Evolutionary conservation across 139 green algal genomes (phyloP), one percentile per base, ranked within the genome.

Genomic region (Closterium sp.): DNA sequence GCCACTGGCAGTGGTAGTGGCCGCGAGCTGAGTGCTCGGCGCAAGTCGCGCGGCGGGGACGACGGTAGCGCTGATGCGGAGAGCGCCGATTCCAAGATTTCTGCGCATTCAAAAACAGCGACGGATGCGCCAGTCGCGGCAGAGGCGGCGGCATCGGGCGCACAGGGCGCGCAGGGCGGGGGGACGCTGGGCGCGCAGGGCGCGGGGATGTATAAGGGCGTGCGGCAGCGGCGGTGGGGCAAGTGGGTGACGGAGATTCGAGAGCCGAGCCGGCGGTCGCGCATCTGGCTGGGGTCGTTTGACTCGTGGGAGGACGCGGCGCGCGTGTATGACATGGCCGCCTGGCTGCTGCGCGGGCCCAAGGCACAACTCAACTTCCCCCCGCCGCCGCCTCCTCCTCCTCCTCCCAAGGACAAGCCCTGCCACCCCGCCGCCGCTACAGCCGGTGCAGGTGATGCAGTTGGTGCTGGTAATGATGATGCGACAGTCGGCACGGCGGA

Each of bases 251-350:
- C 89, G 32, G 89, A 92, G 86, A 31, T 92, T 1, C 89, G 89
- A 27, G 70, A 92, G 32, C 89, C 89, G 79, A 31, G 17, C 24
- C 27, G 32, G 32, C 30, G 31, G 13, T 30, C 30, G 31, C 31
- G 88, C 31, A 91, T 91, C 70, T 91, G 88, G 88, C 88, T 91
- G 28, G 88, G 88, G 28, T 86, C 31, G 29, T 91, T 88, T 38
- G 88, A 86, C 28, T 28, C 11, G n/a, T 50, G 30, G 32, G 88
- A 91, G 88, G 88, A 91, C 31, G 88, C 88, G 38, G 88, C 88
- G 9, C 31, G 88, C 30, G 88, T 42, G 30, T 91, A 91, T 38
- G 88, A 91, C 31, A 86, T 32, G 31, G 88, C 88, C 28, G 88
- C 88, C n/a, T 38, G 88, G 62, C 85, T 87, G 27, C 21, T 87